Conservation (phyloP, 1,284 basidiomycete genomes). For the Moesziomyces sp. region DNA sequence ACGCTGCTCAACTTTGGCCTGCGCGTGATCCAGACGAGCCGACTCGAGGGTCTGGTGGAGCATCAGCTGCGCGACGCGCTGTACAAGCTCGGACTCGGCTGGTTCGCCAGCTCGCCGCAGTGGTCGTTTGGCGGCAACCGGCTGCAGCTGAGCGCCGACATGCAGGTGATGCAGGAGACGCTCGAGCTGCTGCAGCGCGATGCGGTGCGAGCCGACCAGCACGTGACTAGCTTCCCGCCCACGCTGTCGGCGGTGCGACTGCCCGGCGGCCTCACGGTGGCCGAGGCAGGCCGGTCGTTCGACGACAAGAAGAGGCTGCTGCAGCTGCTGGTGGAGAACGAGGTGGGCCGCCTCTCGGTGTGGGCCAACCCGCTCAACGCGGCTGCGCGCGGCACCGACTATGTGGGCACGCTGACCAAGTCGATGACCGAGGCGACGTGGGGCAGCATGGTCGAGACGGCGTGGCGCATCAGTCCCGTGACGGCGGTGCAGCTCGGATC, state of each 20-base stretch:
- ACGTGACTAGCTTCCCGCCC: constrained; percentile 53
- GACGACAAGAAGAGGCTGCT: constrained; percentile 69
- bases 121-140: constrained; percentile 95
- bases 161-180: constrained; percentile 87
- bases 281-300: constrained; percentile 36
- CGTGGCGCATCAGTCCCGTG: constrained; percentile 85
- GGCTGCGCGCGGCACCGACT: constrained; percentile 71
- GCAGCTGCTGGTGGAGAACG: constrained; percentile 86
- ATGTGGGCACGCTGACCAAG: constrained; percentile 59
- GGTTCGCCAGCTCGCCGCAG: constrained; percentile 75
- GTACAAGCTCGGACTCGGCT: constrained; percentile 83
- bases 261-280: constrained; percentile 48
- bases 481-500: constrained; percentile 85
- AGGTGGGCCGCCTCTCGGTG: constrained; percentile 84
- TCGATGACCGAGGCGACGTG: constrained; percentile 76
- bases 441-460: constrained; percentile 76
- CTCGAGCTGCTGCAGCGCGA: constrained; percentile 81
- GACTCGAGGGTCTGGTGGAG: constrained; percentile 86
- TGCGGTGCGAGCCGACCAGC: constrained; percentile 72
- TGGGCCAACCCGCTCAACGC: constrained; percentile 92
- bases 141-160: constrained; percentile 86
- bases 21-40: constrained; percentile 87
- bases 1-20: constrained; percentile 92
- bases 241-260: constrained; percentile 43
- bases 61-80: constrained; percentile 79